A percentile compares a stretch with the other conserved stretches of the same genome.
phyloP scores from a whole-genome alignment of 2,329 filamentous ascomycete species.

The Sphaerulina musiva region DNA sequence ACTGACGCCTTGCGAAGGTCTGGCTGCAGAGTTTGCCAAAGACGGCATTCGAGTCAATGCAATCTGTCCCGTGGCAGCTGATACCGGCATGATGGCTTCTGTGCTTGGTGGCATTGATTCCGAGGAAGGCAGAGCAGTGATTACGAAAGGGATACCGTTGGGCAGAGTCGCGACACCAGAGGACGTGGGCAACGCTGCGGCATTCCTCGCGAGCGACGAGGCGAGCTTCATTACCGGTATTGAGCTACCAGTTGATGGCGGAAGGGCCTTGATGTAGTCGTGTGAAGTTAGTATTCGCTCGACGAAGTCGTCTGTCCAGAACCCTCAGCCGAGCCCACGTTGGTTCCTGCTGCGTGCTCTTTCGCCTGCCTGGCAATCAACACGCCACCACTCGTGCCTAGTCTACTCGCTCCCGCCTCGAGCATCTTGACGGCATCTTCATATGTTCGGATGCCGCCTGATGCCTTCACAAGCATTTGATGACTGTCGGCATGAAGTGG shows the following conservation, averaged over 20 bases:
- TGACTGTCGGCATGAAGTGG: not conserved
- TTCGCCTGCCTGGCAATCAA: conserved; percentile 48
- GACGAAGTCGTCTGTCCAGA: too few species aligned
- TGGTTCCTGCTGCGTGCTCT: conserved; percentile 14
- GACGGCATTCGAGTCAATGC: conserved; percentile 26
- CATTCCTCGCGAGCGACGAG: conserved; percentile 29
- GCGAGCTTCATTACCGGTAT: conserved; percentile 26
- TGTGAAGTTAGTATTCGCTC: not conserved
- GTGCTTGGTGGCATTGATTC: conserved; percentile 20
- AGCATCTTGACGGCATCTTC: conserved; percentile 50
- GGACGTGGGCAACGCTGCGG: conserved; percentile 27
- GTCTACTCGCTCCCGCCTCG: conserved; percentile 49
- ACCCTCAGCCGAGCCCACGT: not conserved
- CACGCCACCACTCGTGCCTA: conserved; percentile 52
- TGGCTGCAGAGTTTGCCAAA: conserved; percentile 28
- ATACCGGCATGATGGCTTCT: conserved; percentile 26
- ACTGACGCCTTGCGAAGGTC: conserved; percentile 5
- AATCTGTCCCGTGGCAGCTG: conserved; percentile 27
- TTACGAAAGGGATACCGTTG: conserved; percentile 25
- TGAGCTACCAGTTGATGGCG: conserved; percentile 29
- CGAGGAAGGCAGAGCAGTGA: conserved; percentile 18
- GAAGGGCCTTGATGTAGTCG: conserved; percentile 22
- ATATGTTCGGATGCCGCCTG: conserved; percentile 49
- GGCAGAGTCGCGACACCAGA: conserved; percentile 23
- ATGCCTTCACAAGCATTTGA: conserved; percentile 52